phyloP scores from a whole-genome alignment of 2,329 filamentous ascomycete genomes.

The Diaporthe amygdali region DNA sequence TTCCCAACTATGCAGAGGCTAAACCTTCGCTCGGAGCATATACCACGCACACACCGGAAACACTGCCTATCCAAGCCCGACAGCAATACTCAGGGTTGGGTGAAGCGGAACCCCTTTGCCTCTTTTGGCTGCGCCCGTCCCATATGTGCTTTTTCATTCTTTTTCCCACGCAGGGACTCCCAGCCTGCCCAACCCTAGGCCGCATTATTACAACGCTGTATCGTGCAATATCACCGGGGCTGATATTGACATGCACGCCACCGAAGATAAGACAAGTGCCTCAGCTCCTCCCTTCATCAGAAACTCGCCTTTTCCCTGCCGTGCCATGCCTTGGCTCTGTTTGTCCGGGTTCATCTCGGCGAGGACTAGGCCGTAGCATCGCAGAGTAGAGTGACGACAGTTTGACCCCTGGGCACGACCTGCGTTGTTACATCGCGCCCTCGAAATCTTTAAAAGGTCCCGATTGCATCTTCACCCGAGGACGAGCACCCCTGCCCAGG shows the following conservation, averaged over 20 bases:
- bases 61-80: conserved; percentile 10
- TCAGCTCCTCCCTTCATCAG: background rate
- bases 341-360: conserved; percentile 17
- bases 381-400: conserved; percentile 7
- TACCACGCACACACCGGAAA: background rate
- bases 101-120: background rate
- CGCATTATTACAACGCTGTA: background rate
- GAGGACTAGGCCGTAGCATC: background rate
- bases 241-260: conserved; percentile 5
- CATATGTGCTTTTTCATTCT: background rate
- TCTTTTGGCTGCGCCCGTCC: conserved; percentile 5
- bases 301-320: background rate
- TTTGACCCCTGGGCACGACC: background rate
- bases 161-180: background rate
- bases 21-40: conserved; percentile 7
- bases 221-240: background rate
- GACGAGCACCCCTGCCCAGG: background rate
- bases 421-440: conserved; percentile 15
- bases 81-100: background rate
- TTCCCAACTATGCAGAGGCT: conserved; percentile 13
- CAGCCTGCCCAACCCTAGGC: background rate
- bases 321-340: background rate
- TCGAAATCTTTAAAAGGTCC: background rate
- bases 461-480: conserved; percentile 5
- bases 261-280: background rate